Conservation (phyloP, 2,329 filamentous ascomycete genomes). For the Aspergillus sp. region DNA sequence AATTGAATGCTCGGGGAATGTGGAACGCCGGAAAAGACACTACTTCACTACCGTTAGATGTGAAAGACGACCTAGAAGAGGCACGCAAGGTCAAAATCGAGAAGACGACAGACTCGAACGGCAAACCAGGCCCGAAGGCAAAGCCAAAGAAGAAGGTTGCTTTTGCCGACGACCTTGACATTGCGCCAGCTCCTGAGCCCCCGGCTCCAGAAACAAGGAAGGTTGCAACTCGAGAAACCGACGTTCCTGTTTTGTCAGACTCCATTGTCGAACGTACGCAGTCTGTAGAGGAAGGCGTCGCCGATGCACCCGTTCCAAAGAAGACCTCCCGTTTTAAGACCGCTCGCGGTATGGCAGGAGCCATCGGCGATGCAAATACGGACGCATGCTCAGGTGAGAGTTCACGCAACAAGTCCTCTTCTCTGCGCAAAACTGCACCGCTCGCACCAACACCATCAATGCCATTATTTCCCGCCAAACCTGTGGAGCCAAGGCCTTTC, state of each 20-base stretch:
- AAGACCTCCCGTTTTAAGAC: conserved; percentile 48
- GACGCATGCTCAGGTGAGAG: conserved; percentile 15
- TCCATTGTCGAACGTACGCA: conserved; percentile 46
- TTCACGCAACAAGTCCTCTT: conserved; percentile 21
- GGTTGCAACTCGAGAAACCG: conserved; percentile 27
- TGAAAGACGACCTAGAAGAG: conserved; percentile 31
- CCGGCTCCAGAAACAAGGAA: conserved; percentile 26
- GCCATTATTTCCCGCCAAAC: conserved; percentile 39
- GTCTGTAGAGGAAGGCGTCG: conserved; percentile 18
- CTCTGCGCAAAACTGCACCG: conserved; percentile 23
- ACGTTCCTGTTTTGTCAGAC: conserved; percentile 40
- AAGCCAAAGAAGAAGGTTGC: conserved; percentile 67
- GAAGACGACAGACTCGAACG: conserved; percentile 16
- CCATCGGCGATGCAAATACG: conserved; percentile 4
- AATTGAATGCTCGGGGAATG: conserved; percentile 61
- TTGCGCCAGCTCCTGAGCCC: conserved; percentile 54
- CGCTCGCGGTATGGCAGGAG: conserved; percentile 25
- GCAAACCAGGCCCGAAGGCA: conserved; percentile 20
- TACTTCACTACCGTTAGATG: conserved; percentile 32
- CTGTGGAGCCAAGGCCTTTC: conserved; percentile 38
- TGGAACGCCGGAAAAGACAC: conserved; percentile 57
- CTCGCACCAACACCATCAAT: conserved; percentile 24
- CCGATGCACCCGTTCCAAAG: conserved; percentile 29
- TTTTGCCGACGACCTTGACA: conserved; percentile 74
- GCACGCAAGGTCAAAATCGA: conserved; percentile 26